Base-by-base conservation (phyloP, 2,329 filamentous ascomycete species). In the Boeremia lycopersici region DNA sequence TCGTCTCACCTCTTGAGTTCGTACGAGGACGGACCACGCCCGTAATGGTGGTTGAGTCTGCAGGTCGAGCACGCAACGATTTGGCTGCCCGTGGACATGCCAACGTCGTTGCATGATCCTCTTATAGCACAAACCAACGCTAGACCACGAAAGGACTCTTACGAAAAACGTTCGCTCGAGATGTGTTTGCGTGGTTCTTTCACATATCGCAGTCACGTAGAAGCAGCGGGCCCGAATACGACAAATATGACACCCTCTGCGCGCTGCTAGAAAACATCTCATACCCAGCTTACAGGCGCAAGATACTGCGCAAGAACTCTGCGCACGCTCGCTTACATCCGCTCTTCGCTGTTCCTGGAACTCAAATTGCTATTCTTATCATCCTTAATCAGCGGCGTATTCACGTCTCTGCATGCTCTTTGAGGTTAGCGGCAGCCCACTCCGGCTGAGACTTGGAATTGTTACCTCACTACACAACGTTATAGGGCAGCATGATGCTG, bases 381-480 rank as follows among this genome's bases (percentile, higher is more conserved):
- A 13, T 40, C 44, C 52, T 70, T 64, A 69, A 64, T 72, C 65
- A 71, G 67, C 69, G 42, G 45, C 55, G 53, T 59, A 63, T 41
- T 50, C 52, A 56, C 57, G 49, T 62, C 10, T 52, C 50, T 44
- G 42, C 56, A 42, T 49, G 26, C 60, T 61, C 23, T 26, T 53
- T 64, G n/a, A 13, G 58, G 56, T 45, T 62, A 63, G 60, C 39
- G 51, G 41, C 56, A 44, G 33, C 59, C 19, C 34, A 49, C 34
- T 12, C 25, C 55, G 47, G 45, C 53, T 48, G 33, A 59, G 57
- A 38, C 59, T 62, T 58, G 43, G 34, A 40, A 29, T 40, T 45
- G 42, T 56, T 48, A 56, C 48, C 19, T 29, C 40, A 6, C 29
- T 48, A 65, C 61, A 60, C 56, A 57, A 67, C 55, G 60, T 63